These are phyloP conservation scores for Yamadazyma membranifaciens DNA, from an alignment of 1,139 yeast genomes.

Conservation along the genomic window DNA sequence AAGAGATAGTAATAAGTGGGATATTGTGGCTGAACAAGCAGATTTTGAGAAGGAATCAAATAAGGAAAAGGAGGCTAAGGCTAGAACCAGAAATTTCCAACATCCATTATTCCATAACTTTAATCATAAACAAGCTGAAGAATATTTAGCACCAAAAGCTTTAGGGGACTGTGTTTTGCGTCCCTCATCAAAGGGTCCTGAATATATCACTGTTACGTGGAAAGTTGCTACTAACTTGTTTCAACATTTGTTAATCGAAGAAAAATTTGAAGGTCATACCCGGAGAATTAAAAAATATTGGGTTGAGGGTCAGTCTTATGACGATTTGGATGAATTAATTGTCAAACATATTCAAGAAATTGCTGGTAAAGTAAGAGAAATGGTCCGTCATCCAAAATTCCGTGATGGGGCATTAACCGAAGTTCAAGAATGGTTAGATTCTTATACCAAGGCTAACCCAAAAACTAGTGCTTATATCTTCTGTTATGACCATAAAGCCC, in stretches of 20 bases:
- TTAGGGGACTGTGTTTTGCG: conserved; percentile 94
- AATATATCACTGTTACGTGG: conserved; percentile 93
- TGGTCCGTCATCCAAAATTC: conserved; percentile 86
- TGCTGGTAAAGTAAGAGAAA: conserved; percentile 80
- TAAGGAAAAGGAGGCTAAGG: conserved; percentile 55
- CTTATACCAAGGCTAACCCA: conserved; percentile 89
- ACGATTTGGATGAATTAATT: conserved; percentile 91
- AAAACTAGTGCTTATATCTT: conserved; percentile 88
- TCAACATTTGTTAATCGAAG: conserved; percentile 88
- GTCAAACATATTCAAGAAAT: conserved; percentile 85
- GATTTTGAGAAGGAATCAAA: conserved; percentile 62
- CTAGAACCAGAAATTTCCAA: conserved; percentile 70
- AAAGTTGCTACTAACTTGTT: conserved; percentile 87
- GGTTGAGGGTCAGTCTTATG: conserved; percentile 69
- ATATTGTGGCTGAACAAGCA: conserved; percentile 67
- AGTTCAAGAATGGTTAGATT: conserved; percentile 82
- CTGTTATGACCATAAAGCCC: conserved; percentile 85
- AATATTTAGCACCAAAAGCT: conserved; percentile 80
- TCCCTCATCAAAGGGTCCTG: conserved; percentile 88
- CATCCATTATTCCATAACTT: conserved; percentile 90
- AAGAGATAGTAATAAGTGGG: conserved; percentile 75
- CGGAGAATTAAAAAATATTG: conserved; percentile 56
- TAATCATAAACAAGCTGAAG: conserved; percentile 88
- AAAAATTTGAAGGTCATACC: conserved; percentile 43
- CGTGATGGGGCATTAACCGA: conserved; percentile 78